Evolutionary conservation across 208 protist species (phyloP).

Genomic region (Herpetomonas samuelpessoai): DNA sequence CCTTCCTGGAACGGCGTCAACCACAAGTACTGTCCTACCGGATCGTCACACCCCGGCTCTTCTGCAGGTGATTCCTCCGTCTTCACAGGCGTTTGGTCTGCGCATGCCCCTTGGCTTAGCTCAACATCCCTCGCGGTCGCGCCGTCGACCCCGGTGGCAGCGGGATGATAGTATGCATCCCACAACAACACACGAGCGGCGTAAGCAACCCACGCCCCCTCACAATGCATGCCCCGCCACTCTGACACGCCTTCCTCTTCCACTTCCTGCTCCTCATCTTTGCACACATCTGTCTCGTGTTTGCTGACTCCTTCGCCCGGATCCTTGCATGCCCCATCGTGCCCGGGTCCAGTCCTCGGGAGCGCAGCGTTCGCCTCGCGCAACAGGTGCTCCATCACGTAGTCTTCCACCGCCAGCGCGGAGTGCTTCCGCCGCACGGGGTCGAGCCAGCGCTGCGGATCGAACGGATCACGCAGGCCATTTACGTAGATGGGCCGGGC

Average conservation of each 20-base stretch:
- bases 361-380: conserved; percentile 14
- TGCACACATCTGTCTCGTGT: too few relatives aligned
- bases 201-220: conserved; percentile 68
- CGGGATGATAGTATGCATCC: conserved; percentile 39
- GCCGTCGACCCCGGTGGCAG: background rate
- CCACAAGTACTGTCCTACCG: conserved; percentile 24
- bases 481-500: conserved; percentile 17
- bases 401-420: conserved; percentile 35
- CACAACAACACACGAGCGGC: conserved; percentile 58
- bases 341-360: background rate
- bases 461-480: conserved; percentile 26
- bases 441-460: conserved; percentile 45
- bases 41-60: background rate
- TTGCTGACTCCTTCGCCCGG: background rate
- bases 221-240: conserved; percentile 74
- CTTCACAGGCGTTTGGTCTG: too few relatives aligned
- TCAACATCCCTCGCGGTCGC: too few relatives aligned
- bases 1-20: conserved; percentile 70
- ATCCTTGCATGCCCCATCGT: background rate
- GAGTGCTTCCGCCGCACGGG: conserved; percentile 7
- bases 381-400: conserved; percentile 42
- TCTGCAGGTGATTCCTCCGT: background rate
- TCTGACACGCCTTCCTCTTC: background rate
- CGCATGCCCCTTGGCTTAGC: too few relatives aligned
- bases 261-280: background rate